Base-by-base conservation (phyloP, 106 monocot species). In the Dioscorea zingiberensis region DNA sequence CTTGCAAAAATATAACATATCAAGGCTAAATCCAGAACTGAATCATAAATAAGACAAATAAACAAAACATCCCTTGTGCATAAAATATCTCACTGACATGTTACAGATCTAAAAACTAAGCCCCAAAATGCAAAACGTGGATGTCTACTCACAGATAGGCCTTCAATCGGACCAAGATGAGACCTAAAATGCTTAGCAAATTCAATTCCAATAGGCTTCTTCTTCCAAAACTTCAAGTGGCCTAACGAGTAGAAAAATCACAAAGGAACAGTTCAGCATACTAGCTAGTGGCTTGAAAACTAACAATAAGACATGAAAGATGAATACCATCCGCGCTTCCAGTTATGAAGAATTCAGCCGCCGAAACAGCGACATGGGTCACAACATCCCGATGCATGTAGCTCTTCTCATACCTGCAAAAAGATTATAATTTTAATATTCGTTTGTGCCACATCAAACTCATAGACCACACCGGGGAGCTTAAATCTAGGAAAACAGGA, bases 341-440 rank as follows among this genome's bases (percentile, higher is more conserved):
- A 3, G 97, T 89, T 24, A 98, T 86, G 65, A 98, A 86, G 71
- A 92, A 98, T 47, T 98, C 97, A 0, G 97, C 85, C 10, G 80
- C 64, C 0, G 97, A 98, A 2, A 89, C 89, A 7, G 92, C 88
- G 17, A 98, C 97, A 63, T 98, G 97, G 11, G 92, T 92, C 51
- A 93, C 97, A 1, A 92, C 92, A 72, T 98, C 97, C 8, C 97
- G 78, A 54, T 98, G 97, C 97, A 98, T 98, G 55, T 89, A 98
- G 60, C 97, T 98, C 76, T 98, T 98, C 81, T 98, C 97, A 44
- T 98, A 98, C 95, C 91, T 97, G 73, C 28, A 38, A 25, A 21
- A 66, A 51, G 26, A 4, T 19, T 2, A 7, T 18, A 4, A 7
- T 38, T 38, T 38, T 38, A 6, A 38, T 38, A 38, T 10, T 38